phyloP scores from a whole-genome alignment of 1,284 basidiomycete species.

The Ustilago tritici region DNA sequence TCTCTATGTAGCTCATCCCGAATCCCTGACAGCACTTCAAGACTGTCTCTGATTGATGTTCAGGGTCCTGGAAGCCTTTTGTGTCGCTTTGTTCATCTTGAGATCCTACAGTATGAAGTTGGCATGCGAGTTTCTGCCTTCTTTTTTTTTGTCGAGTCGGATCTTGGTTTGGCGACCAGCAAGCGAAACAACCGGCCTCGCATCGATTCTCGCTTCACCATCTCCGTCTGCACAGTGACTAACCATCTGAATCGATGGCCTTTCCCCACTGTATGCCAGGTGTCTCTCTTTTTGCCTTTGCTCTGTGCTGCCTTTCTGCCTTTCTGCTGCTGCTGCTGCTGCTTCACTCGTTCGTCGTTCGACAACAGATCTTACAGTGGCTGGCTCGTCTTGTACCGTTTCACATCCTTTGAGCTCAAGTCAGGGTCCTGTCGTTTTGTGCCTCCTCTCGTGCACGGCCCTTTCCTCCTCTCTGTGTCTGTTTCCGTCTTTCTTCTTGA shows the following conservation, averaged over 20 bases:
- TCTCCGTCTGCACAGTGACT: slow-evolving; percentile 17
- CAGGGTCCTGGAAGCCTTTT: slow-evolving; percentile 6
- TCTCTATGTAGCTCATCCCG: slow-evolving; percentile 12
- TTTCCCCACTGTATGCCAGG: background rate
- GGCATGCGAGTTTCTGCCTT: background rate
- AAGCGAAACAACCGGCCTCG: slow-evolving; percentile 12
- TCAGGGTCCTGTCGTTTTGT: slow-evolving; percentile 24
- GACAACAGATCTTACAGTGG: slow-evolving; percentile 26
- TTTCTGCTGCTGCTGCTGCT: background rate
- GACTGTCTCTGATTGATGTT: background rate
- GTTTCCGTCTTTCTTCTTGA: slow-evolving; percentile 12
- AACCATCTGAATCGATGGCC: slow-evolving; percentile 12
- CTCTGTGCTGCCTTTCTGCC: slow-evolving; percentile 10
- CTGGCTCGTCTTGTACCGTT: slow-evolving; percentile 15
- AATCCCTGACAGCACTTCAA: background rate
- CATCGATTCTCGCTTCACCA: slow-evolving; percentile 19
- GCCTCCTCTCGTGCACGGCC: slow-evolving; percentile 27
- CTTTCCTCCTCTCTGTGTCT: background rate
- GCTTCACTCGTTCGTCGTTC: slow-evolving; percentile 3
- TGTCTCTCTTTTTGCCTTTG: too few relatives aligned
- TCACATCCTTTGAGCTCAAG: background rate
- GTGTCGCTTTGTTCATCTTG: background rate
- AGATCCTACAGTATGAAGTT: background rate
- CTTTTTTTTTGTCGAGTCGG: background rate
- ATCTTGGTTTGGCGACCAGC: background rate